Percentiles rank a stretch among this genome's conserved stretches.
Conservation (phyloP, 768 basidiomycete genomes). For the Harrya chromipes region DNA sequence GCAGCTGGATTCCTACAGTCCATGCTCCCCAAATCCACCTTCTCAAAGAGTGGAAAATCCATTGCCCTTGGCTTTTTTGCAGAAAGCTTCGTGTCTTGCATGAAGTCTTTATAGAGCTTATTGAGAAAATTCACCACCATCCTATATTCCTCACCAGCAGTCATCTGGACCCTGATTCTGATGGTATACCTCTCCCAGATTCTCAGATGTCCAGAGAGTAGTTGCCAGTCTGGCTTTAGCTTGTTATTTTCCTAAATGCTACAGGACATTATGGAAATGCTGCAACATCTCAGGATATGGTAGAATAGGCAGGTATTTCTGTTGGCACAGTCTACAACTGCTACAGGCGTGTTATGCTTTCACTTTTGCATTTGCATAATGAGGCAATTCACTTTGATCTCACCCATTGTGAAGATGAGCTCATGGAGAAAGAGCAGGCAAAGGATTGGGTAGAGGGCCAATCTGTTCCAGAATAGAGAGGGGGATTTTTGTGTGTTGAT, state of each 20-base stretch:
- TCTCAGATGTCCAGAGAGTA: conserved; percentile 13
- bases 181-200: neutral
- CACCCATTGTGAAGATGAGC: neutral
- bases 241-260: conserved; percentile 21
- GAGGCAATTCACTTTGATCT: too few species aligned
- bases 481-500: conserved; percentile 7
- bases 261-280: too few species aligned
- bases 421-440: neutral
- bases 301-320: too few species aligned
- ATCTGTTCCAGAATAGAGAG: neutral
- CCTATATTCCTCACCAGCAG: conserved; percentile 20
- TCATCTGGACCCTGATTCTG: neutral
- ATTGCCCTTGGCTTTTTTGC: conserved; percentile 22
- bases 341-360: too few species aligned
- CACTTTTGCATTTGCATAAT: too few species aligned
- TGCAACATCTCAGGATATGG: too few species aligned
- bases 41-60: conserved; percentile 5
- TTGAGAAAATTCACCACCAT: conserved; percentile 14
- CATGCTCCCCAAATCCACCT: conserved; percentile 9
- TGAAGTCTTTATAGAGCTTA: conserved; percentile 21
- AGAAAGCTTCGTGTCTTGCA: conserved; percentile 26
- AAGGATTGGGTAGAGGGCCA: neutral
- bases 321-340: too few species aligned
- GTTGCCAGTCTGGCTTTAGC: conserved; percentile 26
- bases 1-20: neutral